Conservation (phyloP, 345 rosid genomes). For the Gossypium raimondii region DNA sequence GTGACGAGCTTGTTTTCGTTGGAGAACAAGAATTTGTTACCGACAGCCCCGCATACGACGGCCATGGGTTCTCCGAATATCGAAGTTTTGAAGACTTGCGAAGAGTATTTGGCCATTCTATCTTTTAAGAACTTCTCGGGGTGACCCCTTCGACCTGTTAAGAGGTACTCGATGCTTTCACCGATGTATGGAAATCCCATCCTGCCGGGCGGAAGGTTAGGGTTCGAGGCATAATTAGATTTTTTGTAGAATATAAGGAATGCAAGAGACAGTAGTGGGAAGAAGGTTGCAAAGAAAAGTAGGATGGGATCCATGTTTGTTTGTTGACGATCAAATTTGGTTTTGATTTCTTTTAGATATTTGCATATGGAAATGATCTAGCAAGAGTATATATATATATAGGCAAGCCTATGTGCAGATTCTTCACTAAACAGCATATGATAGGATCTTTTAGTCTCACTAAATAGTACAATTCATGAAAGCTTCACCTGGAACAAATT, state of each 20-base stretch:
- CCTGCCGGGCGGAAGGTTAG: slow-evolving; percentile 38
- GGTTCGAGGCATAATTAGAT: slow-evolving; percentile 2
- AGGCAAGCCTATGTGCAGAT: background rate
- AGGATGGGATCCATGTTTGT: background rate
- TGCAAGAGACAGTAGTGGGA: slow-evolving; percentile 5
- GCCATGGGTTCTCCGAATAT: background rate
- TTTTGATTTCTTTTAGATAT: background rate
- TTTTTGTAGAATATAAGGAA: slow-evolving; percentile 15
- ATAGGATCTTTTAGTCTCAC: background rate
- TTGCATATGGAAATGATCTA: background rate
- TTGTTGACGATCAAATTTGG: background rate
- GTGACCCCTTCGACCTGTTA: slow-evolving; percentile 21
- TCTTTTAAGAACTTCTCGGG: slow-evolving; percentile 35
- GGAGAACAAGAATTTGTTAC: slow-evolving; percentile 41
- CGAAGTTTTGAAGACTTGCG: slow-evolving; percentile 29
- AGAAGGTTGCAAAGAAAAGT: slow-evolving; percentile 1
- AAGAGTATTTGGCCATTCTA: slow-evolving; percentile 29
- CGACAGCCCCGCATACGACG: slow-evolving; percentile 24
- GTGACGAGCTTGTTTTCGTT: slow-evolving; percentile 39
- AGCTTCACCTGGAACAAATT: background rate
- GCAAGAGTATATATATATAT: background rate
- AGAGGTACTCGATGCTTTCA: slow-evolving; percentile 31
- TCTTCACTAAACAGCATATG: background rate
- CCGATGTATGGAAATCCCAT: slow-evolving; percentile 33
- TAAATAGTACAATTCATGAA: background rate